Evolutionary conservation across 768 basidiomycete genomes (phyloP).

Genomic region (Mycena indigotica): DNA sequence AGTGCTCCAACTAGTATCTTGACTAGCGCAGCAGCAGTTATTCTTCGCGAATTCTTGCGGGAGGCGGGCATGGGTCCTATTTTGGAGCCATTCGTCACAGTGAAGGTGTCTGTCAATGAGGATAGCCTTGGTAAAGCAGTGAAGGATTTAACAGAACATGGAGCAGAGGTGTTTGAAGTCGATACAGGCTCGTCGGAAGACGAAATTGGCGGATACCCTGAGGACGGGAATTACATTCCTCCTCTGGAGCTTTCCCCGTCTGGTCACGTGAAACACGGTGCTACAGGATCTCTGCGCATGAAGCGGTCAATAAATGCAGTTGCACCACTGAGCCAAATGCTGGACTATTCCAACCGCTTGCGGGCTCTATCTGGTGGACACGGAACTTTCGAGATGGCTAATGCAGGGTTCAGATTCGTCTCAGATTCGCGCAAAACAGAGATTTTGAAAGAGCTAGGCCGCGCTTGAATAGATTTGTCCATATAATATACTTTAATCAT

Average conservation of each 20-base stretch:
- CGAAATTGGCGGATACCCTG: slow-evolving; percentile 48
- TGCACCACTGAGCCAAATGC: slow-evolving; percentile 79
- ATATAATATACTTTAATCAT: slow-evolving; percentile 17
- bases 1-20: slow-evolving; percentile 54
- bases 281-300: slow-evolving; percentile 38
- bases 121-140: slow-evolving; percentile 75
- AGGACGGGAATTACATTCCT: slow-evolving; percentile 75
- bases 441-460: slow-evolving; percentile 78
- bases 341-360: slow-evolving; percentile 78
- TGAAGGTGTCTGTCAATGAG: slow-evolving; percentile 70
- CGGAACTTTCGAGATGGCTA: slow-evolving; percentile 77
- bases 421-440: slow-evolving; percentile 62
- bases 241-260: slow-evolving; percentile 79
- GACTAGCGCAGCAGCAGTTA: slow-evolving; percentile 62
- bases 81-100: slow-evolving; percentile 74
- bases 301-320: slow-evolving; percentile 71
- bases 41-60: slow-evolving; percentile 63
- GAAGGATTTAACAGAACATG: slow-evolving; percentile 82
- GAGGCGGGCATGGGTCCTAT: slow-evolving; percentile 70
- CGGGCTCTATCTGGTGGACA: slow-evolving; percentile 83
- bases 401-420: slow-evolving; percentile 76
- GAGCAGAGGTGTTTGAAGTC: slow-evolving; percentile 78
- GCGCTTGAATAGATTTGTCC: slow-evolving; percentile 47
- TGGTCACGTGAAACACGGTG: slow-evolving; percentile 33
- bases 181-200: slow-evolving; percentile 45